A percentile compares a stretch with the other conserved stretches of the same genome.
These are phyloP conservation scores for Aspergillus melleus DNA, from an alignment of 2,329 filamentous ascomycete genomes.

Conservation along the genomic window DNA sequence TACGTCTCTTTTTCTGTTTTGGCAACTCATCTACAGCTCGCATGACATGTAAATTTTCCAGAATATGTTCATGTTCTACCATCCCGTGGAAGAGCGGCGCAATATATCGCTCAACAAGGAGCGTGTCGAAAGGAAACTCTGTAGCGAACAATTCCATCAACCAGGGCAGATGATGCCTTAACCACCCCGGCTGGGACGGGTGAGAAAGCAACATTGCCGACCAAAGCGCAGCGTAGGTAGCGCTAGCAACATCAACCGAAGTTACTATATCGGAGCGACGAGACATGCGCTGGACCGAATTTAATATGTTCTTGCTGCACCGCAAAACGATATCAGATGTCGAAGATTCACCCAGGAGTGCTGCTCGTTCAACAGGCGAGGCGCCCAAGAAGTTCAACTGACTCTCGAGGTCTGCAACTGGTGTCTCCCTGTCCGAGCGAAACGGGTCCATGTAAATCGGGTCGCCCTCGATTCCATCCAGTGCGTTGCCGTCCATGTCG, in stretches of 20 bases:
- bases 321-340: constrained; percentile 70
- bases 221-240: constrained; percentile 75
- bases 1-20: constrained; percentile 47
- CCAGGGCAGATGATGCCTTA: constrained; percentile 63
- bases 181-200: constrained; percentile 48
- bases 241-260: constrained; percentile 57
- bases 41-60: constrained; percentile 57
- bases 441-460: constrained; percentile 86
- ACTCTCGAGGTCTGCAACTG: constrained; percentile 57
- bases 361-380: constrained; percentile 37
- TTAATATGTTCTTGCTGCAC: constrained; percentile 77
- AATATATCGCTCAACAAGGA: constrained; percentile 68
- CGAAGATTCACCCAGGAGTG: constrained; percentile 64
- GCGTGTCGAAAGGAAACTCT: constrained; percentile 69
- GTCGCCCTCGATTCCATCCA: constrained; percentile 33
- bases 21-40: constrained; percentile 57
- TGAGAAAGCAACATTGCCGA: constrained; percentile 58
- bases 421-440: constrained; percentile 66
- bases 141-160: constrained; percentile 65
- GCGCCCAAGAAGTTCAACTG: constrained; percentile 58
- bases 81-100: constrained; percentile 59
- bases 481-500: constrained; percentile 57
- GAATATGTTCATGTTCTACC: constrained; percentile 55
- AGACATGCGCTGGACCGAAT: constrained; percentile 61
- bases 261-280: constrained; percentile 32